Base-by-base conservation (phyloP, 2,329 filamentous ascomycete genomes). In the Nigrospora osmanthi region DNA sequence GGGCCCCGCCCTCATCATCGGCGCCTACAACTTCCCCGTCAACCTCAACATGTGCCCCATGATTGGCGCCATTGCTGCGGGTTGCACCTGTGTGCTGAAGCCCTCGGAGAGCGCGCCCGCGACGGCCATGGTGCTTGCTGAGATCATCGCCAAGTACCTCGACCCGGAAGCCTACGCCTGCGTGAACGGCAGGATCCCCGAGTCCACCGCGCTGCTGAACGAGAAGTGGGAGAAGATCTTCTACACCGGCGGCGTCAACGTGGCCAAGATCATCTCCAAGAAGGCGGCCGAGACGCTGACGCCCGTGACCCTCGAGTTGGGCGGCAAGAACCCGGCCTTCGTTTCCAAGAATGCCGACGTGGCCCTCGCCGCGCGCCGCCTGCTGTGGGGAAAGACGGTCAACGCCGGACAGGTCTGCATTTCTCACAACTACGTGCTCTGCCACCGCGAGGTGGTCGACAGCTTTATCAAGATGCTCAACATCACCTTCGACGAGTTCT, bases 191-290 rank as follows among this genome's bases (percentile, higher is more conserved):
- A 82, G 72, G 28, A 68, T 95, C 16, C 75, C 83, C 4, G 89
- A 95, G 72, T 89, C 86, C 4, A 88, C 86, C 38, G 82, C 81
- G 12, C 70, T 97, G 38, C 76, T 98, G 32, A 81, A 91, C 47
- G 80, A 89, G 70, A 91, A 91, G 65, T 98, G 90, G 85, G 90
- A 94, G 70, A 97, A 96, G 77, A 94, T 98, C 58, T 90, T 93
- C 72, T 98, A 95, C 71, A 98, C 93, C 1, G 93, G 93, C 44
- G 83, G 81, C 57, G 76, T 77, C 43, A 70, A 62, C 28, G 89
- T 96, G 15, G 93, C 87, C 58, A 89, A 84, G 60, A 90, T 97
- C 58, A 83, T 97, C 43, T 80, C 88, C 40, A 83, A 90, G 64
- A 95, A 94, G 63, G 93, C 91, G 0, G 91, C 93, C 48, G 81